A percentile compares a stretch with the other conserved stretches of the same genome.
phyloP scores from a whole-genome alignment of 2,329 filamentous ascomycete genomes.

The Teratosphaeria pseudoeucalypti region DNA sequence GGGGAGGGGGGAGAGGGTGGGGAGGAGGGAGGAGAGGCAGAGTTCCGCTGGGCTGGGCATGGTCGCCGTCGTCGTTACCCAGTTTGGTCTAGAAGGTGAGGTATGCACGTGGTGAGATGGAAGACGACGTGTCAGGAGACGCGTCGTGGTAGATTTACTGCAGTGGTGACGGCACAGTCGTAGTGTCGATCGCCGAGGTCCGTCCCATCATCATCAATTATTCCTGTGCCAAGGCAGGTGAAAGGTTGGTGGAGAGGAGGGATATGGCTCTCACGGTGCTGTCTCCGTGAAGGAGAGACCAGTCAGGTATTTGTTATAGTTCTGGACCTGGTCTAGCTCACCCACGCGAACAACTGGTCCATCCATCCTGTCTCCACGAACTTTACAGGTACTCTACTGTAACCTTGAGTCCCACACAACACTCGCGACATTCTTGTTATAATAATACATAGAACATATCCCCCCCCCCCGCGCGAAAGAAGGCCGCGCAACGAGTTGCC shows the following conservation, averaged over 20 bases:
- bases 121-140: background rate
- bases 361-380: background rate
- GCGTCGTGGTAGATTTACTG: background rate
- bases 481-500: background rate
- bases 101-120: no score
- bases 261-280: no score
- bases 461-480: background rate
- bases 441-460: no score
- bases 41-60: conserved; percentile 50
- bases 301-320: background rate
- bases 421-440: background rate
- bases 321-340: no score
- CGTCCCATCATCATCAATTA: background rate
- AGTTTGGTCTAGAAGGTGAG: no score
- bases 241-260: background rate
- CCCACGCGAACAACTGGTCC: background rate
- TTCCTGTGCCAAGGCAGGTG: background rate
- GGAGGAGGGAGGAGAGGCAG: conserved; percentile 61
- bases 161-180: background rate
- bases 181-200: background rate
- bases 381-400: no score
- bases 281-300: background rate
- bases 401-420: background rate
- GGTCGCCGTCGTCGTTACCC: background rate
- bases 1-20: conserved; percentile 60